phyloP scores from a whole-genome alignment of 768 basidiomycete species.

The Phylloporus rhodoxanthus region DNA sequence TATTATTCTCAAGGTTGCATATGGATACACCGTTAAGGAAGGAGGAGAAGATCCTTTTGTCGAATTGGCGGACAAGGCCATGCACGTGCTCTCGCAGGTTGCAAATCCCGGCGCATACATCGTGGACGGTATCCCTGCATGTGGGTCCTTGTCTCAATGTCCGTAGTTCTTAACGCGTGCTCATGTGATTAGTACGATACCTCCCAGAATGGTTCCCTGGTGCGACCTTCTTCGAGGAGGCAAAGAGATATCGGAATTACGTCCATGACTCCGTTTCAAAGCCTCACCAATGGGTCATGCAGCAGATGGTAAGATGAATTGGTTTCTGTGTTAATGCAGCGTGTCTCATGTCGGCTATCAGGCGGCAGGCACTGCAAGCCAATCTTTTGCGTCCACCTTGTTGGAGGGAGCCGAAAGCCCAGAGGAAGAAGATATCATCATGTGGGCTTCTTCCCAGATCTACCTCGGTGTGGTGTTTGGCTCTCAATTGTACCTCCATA shows the following conservation, averaged over 20 bases:
- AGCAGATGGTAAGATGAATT: conserved; percentile 38
- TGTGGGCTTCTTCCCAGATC: conserved; percentile 12
- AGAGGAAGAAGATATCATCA: conserved; percentile 20
- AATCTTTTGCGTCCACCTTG: conserved; percentile 16
- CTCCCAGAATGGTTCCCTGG: conserved; percentile 35
- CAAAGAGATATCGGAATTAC: conserved; percentile 19
- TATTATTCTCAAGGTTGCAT: conserved; percentile 36
- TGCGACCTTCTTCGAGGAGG: conserved; percentile 29
- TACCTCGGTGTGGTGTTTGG: conserved; percentile 10
- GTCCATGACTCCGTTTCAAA: conserved; percentile 36
- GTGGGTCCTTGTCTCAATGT: conserved; percentile 7
- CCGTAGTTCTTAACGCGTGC: neutral
- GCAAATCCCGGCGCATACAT: conserved; percentile 11
- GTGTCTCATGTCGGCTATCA: conserved; percentile 2
- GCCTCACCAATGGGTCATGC: conserved; percentile 41
- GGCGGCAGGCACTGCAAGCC: conserved; percentile 14
- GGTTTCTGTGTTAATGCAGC: neutral
- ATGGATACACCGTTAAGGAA: conserved; percentile 36
- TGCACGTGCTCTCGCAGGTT: conserved; percentile 11
- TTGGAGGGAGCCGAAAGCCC: conserved; percentile 8
- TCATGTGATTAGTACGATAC: conserved; percentile 20
- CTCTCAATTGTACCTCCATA: neutral
- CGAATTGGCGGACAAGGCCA: conserved; percentile 21
- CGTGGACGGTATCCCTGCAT: conserved; percentile 18
- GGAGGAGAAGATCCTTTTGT: conserved; percentile 34